Base-by-base conservation (phyloP, 2,329 filamentous ascomycete genomes). In the Colletotrichum filicis region DNA sequence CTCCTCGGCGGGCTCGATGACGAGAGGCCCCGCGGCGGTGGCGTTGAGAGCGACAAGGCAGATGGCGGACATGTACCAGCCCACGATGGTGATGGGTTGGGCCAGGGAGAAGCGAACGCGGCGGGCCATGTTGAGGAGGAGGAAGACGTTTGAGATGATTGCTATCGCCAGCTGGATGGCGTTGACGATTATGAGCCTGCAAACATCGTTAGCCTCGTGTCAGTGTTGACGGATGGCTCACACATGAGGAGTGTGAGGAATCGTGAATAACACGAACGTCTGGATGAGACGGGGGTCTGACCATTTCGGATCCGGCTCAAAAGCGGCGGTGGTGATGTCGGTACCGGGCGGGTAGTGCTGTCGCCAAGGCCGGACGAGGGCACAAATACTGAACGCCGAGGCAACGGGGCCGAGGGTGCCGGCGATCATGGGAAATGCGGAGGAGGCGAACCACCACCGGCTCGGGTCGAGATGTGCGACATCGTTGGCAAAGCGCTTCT, bases 51-150 rank as follows among this genome's bases (percentile, higher is more conserved):
- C 88, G 4, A 92, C 86, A 9, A 95, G 90, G 16, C 94, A 86
- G 77, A 94, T 81, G 22, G 90, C 85, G 0, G 91, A 92, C 53
- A 91, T 81, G 56, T 88, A 90, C 95, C 95, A 98, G 72, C 94
- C 89, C 8, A 93, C 81, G 72, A 98, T 97, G 1, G 95, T 97
- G 26, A 94, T 87, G 1, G 95, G 95, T 73, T 97, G 89, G 1
- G 95, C 94, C 52, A 97, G 86, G 22, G 92, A 92, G 80, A 97
- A 98, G 63, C 94, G 90, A 7, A 98, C 88, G 6, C 92, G 88
- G 69, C 91, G 89, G 0, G 95, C 94, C 88, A 98, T 98, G 82
- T 98, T 98, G 76, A 97, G 89, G 1, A 98, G 87, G 1, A 98
- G 87, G 74, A 95, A 95, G 1, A 94, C 75, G 77, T 98, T 98